These are phyloP conservation scores for Eutypa lata DNA, from an alignment of 2,329 filamentous ascomycete species.

Conservation along the genomic window DNA sequence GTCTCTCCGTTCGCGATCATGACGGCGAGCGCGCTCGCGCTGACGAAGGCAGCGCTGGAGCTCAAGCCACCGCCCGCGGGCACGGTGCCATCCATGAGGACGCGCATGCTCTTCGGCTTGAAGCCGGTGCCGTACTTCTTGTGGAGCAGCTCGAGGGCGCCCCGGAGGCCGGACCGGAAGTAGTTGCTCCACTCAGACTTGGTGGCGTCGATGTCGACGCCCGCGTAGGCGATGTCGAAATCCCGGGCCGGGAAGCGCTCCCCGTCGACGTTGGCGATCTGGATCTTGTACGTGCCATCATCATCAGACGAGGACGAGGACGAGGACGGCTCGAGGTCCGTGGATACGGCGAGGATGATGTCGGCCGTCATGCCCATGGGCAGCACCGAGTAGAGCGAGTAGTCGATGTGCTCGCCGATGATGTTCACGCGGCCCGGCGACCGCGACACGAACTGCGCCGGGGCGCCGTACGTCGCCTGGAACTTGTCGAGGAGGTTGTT, in stretches of 20 bases:
- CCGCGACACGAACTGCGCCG: conserved; percentile 77
- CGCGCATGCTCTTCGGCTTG: conserved; percentile 73
- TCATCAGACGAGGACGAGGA: no score
- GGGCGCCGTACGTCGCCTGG: conserved; percentile 63
- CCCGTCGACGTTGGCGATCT: conserved; percentile 75
- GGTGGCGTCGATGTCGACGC: conserved; percentile 78
- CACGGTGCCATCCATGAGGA: conserved; percentile 88
- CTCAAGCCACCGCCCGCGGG: conserved; percentile 89
- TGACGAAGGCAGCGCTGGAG: conserved; percentile 92
- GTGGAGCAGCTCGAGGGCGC: conserved; percentile 74
- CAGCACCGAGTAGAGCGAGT: conserved; percentile 92
- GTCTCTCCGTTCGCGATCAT: conserved; percentile 80
- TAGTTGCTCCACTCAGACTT: conserved; percentile 97
- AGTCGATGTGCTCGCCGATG: conserved; percentile 99
- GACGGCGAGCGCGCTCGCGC: conserved; percentile 82
- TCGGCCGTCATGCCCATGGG: conserved; percentile 95
- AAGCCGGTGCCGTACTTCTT: conserved; percentile 61
- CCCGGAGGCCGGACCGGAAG: conserved; percentile 87
- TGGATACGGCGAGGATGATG: conserved; percentile 77
- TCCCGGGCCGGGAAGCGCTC: conserved; percentile 72
- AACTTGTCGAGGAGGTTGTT: conserved; percentile 70
- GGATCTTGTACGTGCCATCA: conserved; percentile 60
- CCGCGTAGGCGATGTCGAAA: conserved; percentile 65
- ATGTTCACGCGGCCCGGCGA: conserved; percentile 96
- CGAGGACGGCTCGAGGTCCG: conserved; percentile 36